Evolutionary conservation across 1,139 yeast species (phyloP).

Genomic region (Kodamaea arcana): DNA sequence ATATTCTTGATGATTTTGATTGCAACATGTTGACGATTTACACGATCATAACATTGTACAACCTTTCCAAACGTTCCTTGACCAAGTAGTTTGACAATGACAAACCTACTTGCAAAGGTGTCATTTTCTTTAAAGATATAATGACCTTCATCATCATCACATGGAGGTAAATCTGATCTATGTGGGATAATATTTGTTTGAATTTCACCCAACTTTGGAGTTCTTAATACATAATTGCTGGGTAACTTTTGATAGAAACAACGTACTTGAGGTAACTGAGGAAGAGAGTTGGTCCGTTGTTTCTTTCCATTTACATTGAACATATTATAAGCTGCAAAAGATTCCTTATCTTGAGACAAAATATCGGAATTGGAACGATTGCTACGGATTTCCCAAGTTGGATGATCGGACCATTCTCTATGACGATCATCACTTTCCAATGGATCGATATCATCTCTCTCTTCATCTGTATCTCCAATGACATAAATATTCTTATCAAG

Average conservation of each 20-base stretch:
- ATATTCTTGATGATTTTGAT: constrained; percentile 83
- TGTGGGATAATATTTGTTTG: constrained; percentile 39
- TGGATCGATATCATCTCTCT: constrained; percentile 6
- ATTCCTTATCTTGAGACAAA: constrained; percentile 35
- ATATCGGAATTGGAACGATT: constrained; percentile 37
- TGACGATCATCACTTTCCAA: constrained; percentile 14
- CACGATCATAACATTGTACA: constrained; percentile 62
- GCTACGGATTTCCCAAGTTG: constrained; percentile 9
- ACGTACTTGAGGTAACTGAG: constrained; percentile 56
- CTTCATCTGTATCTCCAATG: constrained; percentile 14
- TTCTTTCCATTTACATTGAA: constrained; percentile 42
- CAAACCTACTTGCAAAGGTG: constrained; percentile 61
- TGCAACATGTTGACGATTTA: constrained; percentile 67
- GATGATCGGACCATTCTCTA: not conserved
- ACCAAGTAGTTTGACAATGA: constrained; percentile 69
- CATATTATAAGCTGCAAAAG: constrained; percentile 43
- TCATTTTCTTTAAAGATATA: constrained; percentile 63
- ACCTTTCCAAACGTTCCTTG: constrained; percentile 99
- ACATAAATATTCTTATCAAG: constrained; percentile 10
- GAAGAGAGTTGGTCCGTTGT: constrained; percentile 65
- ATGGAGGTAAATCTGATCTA: constrained; percentile 39
- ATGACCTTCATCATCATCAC: constrained; percentile 82
- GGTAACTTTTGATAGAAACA: constrained; percentile 43
- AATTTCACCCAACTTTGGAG: constrained; percentile 43
- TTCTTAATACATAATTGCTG: constrained; percentile 33